Evolutionary conservation across 768 basidiomycete genomes (phyloP), one percentile per base, ranked within the genome.

Genomic region (Boletus eberwhitei): DNA sequence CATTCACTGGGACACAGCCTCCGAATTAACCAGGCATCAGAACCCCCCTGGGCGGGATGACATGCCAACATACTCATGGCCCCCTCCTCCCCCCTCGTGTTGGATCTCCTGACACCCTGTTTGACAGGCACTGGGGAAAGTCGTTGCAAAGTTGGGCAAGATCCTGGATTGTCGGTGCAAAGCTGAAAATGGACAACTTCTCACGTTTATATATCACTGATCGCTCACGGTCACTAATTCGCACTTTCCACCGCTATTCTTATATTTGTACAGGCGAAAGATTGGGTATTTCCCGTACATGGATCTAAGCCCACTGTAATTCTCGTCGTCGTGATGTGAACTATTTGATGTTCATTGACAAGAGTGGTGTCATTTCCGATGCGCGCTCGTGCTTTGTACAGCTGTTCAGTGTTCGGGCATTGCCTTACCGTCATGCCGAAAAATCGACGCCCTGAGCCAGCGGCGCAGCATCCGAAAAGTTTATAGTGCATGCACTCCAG

Each of bases 391-490:
- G 24, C 57, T 48, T 57, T 53, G 58, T 52, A 56, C 42, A 37
- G 52, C 49, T 53, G 53, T 38, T 46, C 14, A 29, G 42, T 35
- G 40, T 52, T 17, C 36, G 21, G 35, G 41, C 44, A 45, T 48
- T 50, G 50, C 55, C 45, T 50, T 54, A 22, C 58, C 49, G 22
- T 66, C 73, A 82, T 35, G 79, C 61, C 31, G 80, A 69, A 73
- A 98, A 98, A 60, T 81, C 84, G 57, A 98, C 93, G 8, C 95
- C 95, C 71, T 98, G 95, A 0, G 95, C 95, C 35, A 98, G 76
- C 9, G 91, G 93, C 41, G 92, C 86, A 61, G 86, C 82, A 69
- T 93, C 84, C 38, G 90, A 91, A 74, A 89, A 98, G 73, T 98
- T 98, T 70, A 98, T 79, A 12, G 95, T 97, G 70, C 91, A 94